A percentile compares a stretch with the other conserved stretches of the same genome.
phyloP scores from a whole-genome alignment of 805 yeast genomes.

The Ogataea thermomethanolica region DNA sequence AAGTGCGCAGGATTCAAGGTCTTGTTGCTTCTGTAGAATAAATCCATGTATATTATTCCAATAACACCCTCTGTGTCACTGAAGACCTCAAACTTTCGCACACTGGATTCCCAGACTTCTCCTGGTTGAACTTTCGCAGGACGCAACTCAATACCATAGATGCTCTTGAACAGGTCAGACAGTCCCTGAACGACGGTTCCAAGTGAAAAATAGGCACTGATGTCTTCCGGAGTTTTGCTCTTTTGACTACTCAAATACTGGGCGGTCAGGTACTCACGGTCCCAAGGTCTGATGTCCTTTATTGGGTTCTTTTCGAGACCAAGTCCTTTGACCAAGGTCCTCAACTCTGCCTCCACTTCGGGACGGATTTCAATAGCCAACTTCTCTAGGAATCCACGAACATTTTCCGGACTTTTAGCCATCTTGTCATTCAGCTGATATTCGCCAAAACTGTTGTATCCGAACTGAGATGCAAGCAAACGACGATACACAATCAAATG shows the following conservation, averaged over 20 bases:
- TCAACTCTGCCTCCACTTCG: constrained; percentile 59
- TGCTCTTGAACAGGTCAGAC: constrained; percentile 59
- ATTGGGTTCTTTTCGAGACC: constrained; percentile 32
- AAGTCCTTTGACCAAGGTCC: constrained; percentile 36
- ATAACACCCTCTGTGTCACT: constrained; percentile 59
- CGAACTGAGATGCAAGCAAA: constrained; percentile 67
- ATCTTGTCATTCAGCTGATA: constrained; percentile 86
- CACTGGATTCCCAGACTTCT: constrained; percentile 88
- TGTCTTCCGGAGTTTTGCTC: constrained; percentile 40
- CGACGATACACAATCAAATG: constrained; percentile 63
- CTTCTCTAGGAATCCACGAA: constrained; percentile 60
- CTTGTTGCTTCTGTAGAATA: constrained; percentile 74
- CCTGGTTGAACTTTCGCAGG: constrained; percentile 63
- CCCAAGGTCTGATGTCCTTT: constrained; percentile 77
- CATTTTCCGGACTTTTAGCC: constrained; percentile 81
- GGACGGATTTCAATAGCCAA: constrained; percentile 50
- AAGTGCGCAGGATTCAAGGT: constrained; percentile 90
- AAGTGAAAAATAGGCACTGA: constrained; percentile 73
- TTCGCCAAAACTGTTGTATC: constrained; percentile 64
- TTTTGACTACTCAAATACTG: constrained; percentile 31
- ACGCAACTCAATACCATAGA: constrained; percentile 74
- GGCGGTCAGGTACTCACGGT: constrained; percentile 60
- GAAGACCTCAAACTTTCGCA: constrained; percentile 73
- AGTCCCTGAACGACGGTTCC: constrained; percentile 86
- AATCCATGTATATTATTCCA: constrained; percentile 85